Base-by-base conservation (phyloP, 208 protist genomes). In the Balamuthia mandrillaris region DNA sequence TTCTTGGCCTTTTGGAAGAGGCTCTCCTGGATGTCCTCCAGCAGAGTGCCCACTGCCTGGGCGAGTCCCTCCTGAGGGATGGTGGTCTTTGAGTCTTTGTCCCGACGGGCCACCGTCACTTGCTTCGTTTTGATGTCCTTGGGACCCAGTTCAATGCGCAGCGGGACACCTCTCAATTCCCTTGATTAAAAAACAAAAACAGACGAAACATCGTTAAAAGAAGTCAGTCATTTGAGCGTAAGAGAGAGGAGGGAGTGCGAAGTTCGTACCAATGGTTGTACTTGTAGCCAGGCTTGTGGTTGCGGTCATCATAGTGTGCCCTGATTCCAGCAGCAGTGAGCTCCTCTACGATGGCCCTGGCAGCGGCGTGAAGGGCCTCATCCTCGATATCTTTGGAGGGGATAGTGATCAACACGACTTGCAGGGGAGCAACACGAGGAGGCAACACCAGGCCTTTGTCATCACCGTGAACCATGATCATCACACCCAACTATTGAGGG, bases 401-500 rank as follows among this genome's bases (percentile, higher is more conserved):
- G 27, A 93, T 74, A 51, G 92, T 88, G n/a, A 94, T 65, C 45
- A 94, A 49, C 29, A 93, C 88, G n/a, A 96, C 94, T 94, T 99
- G 98, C 31, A 97, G 89, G 33, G 93, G 92, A 14, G 98, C 96
- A 3, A 99, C 95, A 33, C 96, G 92, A 27, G 98, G 98, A 60
- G 98, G 98, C 74, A 99, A 88, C 21, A 99, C 97, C n/a, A 99
- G 91, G 47, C 98, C 98, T 44, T 96, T 96, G 92, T 99, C 95
- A 90, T 99, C 98, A 60, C 96, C 96, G 91, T 99, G 98, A 45
- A 99, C 95, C 97, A 99, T 99, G 49, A 97, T 94, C 94, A 98
- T 97, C 27, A 99, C 96, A 75, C 97, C 97, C 84, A 99, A 96
- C 31, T 83, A 77, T 14, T 21, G 7, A 31, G 39, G n/a, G n/a